A percentile compares a stretch with the other conserved stretches of the same genome.
phyloP scores from a whole-genome alignment of 805 yeast species.

The Sungouiozyma ichnusensis region DNA sequence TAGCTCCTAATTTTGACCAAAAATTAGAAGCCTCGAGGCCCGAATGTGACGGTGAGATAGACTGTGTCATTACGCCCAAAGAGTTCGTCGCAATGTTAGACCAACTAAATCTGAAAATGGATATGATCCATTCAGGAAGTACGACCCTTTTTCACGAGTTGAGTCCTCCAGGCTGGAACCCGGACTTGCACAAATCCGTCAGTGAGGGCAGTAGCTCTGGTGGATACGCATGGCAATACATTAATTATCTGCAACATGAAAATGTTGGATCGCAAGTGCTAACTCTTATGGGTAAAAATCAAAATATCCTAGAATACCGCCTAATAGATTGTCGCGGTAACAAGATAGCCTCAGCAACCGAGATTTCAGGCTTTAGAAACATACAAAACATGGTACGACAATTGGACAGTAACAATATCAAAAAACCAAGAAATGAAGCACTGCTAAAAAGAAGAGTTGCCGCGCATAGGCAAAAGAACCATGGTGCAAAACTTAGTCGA shows the following conservation, averaged over 20 bases:
- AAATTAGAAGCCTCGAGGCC: constrained; percentile 89
- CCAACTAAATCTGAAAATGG: constrained; percentile 33
- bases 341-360: constrained; percentile 47
- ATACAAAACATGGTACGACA: constrained; percentile 88
- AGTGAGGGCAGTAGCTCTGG: constrained; percentile 81
- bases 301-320: constrained; percentile 63
- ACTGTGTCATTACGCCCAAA: constrained; percentile 87
- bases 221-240: constrained; percentile 71
- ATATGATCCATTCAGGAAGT: constrained; percentile 20
- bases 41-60: constrained; percentile 65
- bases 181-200: constrained; percentile 54
- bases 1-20: constrained; percentile 97
- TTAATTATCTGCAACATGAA: constrained; percentile 32
- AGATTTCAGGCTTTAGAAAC: constrained; percentile 85
- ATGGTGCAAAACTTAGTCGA: background rate
- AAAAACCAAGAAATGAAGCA: constrained; percentile 19
- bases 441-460: constrained; percentile 22
- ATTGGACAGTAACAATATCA: constrained; percentile 30
- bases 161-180: constrained; percentile 24
- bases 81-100: constrained; percentile 68
- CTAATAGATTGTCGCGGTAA: constrained; percentile 32
- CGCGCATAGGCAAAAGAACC: background rate
- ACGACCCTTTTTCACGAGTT: constrained; percentile 5
- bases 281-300: constrained; percentile 54
- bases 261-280: constrained; percentile 23